These are phyloP conservation scores for Cryphonectria japonica DNA, from an alignment of 2,329 filamentous ascomycete species.

Conservation along the genomic window DNA sequence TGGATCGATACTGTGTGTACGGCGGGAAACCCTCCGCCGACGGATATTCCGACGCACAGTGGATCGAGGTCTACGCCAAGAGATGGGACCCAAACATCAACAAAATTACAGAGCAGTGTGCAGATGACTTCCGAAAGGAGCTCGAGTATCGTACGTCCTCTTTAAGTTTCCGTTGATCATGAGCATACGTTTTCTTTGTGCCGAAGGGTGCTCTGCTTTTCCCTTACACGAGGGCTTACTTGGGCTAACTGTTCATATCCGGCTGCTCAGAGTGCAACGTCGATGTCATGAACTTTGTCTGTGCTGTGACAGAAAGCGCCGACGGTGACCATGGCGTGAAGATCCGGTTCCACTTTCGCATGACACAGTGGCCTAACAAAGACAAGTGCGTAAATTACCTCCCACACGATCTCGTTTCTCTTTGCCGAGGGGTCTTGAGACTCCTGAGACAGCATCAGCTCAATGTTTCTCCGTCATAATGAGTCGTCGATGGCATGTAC, in stretches of 20 bases:
- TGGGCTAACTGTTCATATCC: background rate
- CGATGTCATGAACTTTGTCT: background rate
- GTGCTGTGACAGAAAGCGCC: background rate
- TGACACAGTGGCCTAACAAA: background rate
- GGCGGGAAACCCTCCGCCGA: background rate
- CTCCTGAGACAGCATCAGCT: too few relatives aligned
- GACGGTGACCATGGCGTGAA: background rate
- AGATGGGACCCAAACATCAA: background rate
- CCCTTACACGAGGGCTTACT: background rate
- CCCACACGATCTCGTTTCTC: background rate
- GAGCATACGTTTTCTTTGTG: background rate
- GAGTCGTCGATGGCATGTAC: background rate
- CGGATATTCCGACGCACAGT: background rate
- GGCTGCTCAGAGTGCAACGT: background rate
- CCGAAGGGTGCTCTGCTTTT: background rate
- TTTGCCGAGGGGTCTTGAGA: too few relatives aligned
- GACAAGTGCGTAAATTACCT: background rate
- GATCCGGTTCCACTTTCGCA: background rate
- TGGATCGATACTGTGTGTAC: background rate
- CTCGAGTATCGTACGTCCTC: background rate
- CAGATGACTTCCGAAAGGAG: background rate
- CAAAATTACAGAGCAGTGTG: background rate
- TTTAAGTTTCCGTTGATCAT: too few relatives aligned
- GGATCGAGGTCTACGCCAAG: slow-evolving; percentile 4
- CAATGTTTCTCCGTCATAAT: background rate